These are phyloP conservation scores for Ustulina deusta DNA, from an alignment of 2,329 filamentous ascomycete genomes.

Conservation along the genomic window DNA sequence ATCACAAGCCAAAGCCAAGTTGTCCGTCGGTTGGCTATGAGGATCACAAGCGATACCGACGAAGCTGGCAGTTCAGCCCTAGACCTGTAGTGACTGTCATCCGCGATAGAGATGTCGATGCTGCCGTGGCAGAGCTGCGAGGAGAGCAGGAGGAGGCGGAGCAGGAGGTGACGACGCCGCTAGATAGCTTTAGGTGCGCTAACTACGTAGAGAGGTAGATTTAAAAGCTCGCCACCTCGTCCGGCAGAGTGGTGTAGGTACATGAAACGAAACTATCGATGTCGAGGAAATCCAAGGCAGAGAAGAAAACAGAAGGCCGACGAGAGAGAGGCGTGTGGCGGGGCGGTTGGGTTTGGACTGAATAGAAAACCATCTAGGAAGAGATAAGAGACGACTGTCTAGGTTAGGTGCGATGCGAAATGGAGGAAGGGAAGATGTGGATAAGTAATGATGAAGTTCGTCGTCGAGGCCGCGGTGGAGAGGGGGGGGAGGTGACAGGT, in stretches of 20 bases:
- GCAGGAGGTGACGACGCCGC: slow-evolving; percentile 15
- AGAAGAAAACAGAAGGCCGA: slow-evolving; percentile 14
- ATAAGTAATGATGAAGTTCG: slow-evolving; percentile 37
- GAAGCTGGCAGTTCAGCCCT: slow-evolving; percentile 49
- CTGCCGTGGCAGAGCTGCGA: slow-evolving; percentile 3
- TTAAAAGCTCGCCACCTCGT: slow-evolving; percentile 18
- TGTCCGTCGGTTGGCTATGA: slow-evolving; percentile 3
- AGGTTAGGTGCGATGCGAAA: slow-evolving; percentile 34
- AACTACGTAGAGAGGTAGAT: neutral
- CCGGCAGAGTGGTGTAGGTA: slow-evolving; percentile 11
- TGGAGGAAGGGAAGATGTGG: slow-evolving; percentile 36
- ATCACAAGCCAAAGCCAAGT: slow-evolving; percentile 9
- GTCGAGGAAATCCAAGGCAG: slow-evolving; percentile 9
- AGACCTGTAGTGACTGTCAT: slow-evolving; percentile 43
- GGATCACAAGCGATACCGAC: slow-evolving; percentile 32
- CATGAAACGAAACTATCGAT: slow-evolving; percentile 12
- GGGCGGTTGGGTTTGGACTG: neutral
- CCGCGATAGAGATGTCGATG: slow-evolving; percentile 32
- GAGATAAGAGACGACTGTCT: slow-evolving; percentile 6
- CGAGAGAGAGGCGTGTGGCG: slow-evolving; percentile 4
- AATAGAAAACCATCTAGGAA: slow-evolving; percentile 19
- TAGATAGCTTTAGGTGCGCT: slow-evolving; percentile 5
- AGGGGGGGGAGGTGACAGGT: slow-evolving; percentile 10
- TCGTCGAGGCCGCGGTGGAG: slow-evolving; percentile 25
- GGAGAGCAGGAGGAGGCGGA: neutral